Percentiles rank a stretch among this genome's conserved stretches.
phyloP scores from a whole-genome alignment of 139 green algal species.

The Pseudopediastrum boryanum region DNA sequence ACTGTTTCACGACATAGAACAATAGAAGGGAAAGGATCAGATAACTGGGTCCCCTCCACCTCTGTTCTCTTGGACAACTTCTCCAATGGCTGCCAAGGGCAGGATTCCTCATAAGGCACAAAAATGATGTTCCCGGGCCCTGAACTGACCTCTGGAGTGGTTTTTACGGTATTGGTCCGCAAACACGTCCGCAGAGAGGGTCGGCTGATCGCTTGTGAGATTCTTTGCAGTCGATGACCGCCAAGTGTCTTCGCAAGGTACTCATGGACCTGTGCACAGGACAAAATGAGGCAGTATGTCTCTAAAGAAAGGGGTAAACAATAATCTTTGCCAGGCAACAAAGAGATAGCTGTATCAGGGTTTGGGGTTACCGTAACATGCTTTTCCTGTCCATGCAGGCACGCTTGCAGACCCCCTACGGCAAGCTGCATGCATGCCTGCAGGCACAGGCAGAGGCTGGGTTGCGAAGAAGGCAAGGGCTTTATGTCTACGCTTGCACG shows the following conservation, averaged over 20 bases:
- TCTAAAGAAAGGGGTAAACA: background rate
- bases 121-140: no score
- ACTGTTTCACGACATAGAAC: no score
- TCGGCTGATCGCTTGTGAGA: slow-evolving; percentile 4
- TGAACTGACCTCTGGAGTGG: slow-evolving; percentile 4
- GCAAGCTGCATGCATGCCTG: no score
- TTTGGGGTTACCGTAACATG: background rate
- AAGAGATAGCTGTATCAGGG: background rate
- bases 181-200: slow-evolving; percentile 16
- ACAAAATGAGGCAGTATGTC: background rate
- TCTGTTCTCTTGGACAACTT: no score
- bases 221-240: background rate
- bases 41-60: no score
- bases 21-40: no score
- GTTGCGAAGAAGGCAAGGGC: no score
- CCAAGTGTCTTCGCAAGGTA: slow-evolving; percentile 23
- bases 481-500: background rate
- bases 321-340: background rate
- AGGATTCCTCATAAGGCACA: no score
- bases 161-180: slow-evolving; percentile 21
- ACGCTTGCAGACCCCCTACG: no score
- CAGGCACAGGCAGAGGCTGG: no score
- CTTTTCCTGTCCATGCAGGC: background rate
- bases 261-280: slow-evolving; percentile 4
- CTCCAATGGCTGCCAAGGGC: no score